Conservation (phyloP, 1,139 yeast species). For the Groenewaldozyma auringiensis region DNA sequence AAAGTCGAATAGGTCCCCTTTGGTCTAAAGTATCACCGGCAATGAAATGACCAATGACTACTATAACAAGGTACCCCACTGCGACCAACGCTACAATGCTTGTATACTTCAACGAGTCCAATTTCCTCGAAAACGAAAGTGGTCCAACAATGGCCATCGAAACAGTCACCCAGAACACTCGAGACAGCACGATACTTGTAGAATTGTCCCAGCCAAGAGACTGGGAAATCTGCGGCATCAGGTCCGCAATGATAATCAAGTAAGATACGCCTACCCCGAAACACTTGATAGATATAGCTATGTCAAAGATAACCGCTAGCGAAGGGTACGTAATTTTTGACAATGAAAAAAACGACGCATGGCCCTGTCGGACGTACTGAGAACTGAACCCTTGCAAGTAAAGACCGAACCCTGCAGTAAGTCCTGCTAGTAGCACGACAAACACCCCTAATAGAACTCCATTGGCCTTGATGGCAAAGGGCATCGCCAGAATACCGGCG, state of each 20-base stretch:
- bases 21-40: conserved; percentile 37
- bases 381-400: conserved; percentile 72
- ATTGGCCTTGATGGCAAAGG: conserved; percentile 80
- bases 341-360: conserved; percentile 79
- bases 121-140: conserved; percentile 58
- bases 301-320: conserved; percentile 73
- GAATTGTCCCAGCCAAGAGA: conserved; percentile 22
- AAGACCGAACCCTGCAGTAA: conserved; percentile 73
- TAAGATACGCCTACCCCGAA: conserved; percentile 92
- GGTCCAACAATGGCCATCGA: conserved; percentile 54
- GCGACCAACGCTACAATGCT: conserved; percentile 77
- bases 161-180: conserved; percentile 5
- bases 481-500: conserved; percentile 91
- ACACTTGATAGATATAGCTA: conserved; percentile 83
- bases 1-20: conserved; percentile 48
- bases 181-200: conserved; percentile 51
- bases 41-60: conserved; percentile 61
- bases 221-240: conserved; percentile 55
- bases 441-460: conserved; percentile 64
- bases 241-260: conserved; percentile 80
- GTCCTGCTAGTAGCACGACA: conserved; percentile 63
- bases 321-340: conserved; percentile 80
- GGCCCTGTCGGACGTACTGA: conserved; percentile 57
- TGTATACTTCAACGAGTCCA: conserved; percentile 82
- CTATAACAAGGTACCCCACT: conserved; percentile 66